A percentile compares a stretch with the other conserved stretches of the same genome.
These are phyloP conservation scores for Chaetomium sp. DNA, from an alignment of 2,329 filamentous ascomycete species.

Conservation along the genomic window DNA sequence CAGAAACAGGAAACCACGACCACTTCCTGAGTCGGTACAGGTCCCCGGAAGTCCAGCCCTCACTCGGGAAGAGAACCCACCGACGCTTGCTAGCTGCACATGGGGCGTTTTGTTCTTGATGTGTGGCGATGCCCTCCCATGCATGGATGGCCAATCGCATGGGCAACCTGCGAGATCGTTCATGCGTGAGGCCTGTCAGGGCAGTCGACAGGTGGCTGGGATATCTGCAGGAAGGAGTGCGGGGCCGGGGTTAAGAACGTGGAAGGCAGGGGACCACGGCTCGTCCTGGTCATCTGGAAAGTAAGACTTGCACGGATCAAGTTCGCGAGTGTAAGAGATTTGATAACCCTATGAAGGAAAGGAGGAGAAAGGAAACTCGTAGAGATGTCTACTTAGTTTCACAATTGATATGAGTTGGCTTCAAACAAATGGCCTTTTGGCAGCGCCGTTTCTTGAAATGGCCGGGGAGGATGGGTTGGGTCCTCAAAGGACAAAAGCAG, in stretches of 20 bases:
- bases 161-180: not conserved
- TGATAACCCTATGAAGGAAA: too few relatives aligned
- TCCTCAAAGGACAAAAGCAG: too few relatives aligned
- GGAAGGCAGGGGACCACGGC: not conserved
- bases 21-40: too few relatives aligned
- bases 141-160: constrained; percentile 3
- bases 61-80: not conserved
- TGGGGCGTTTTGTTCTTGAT: not conserved
- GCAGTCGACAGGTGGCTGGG: not conserved
- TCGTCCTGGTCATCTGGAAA: not conserved
- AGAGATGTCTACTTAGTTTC: too few relatives aligned
- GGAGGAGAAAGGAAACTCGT: too few relatives aligned
- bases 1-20: too few relatives aligned
- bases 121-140: not conserved
- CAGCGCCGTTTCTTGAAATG: too few relatives aligned
- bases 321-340: too few relatives aligned
- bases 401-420: too few relatives aligned
- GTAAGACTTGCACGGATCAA: not conserved
- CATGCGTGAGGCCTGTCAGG: constrained; percentile 6
- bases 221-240: constrained; percentile 4
- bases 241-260: not conserved
- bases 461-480: too few relatives aligned
- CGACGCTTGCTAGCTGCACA: not conserved
- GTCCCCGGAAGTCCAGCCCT: too few relatives aligned
- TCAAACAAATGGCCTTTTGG: too few relatives aligned